Conservation (phyloP, 2,329 filamentous ascomycete species). For the Aspergillus ustus region DNA sequence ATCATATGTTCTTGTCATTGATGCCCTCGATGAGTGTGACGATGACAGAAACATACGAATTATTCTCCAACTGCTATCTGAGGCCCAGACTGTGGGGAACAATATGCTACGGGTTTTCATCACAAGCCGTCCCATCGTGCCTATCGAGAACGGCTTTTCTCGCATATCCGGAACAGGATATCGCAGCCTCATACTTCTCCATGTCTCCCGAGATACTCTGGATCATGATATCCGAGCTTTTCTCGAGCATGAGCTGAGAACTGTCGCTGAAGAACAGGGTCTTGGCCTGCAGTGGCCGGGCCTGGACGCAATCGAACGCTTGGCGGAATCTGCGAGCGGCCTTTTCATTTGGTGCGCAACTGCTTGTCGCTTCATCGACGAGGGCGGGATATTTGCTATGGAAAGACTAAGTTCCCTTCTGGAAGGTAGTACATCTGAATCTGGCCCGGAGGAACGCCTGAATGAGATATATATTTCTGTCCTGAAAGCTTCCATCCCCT, state of each 20-base stretch:
- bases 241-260: background rate
- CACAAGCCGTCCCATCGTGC: conserved; percentile 34
- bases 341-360: conserved; percentile 5
- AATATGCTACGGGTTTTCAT: conserved; percentile 29
- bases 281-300: conserved; percentile 16
- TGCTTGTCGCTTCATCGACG: background rate
- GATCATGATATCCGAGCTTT: background rate
- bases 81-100: conserved; percentile 8
- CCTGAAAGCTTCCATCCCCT: conserved; percentile 21
- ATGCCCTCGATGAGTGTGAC: conserved; percentile 36
- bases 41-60: conserved; percentile 22
- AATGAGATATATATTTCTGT: conserved; percentile 26
- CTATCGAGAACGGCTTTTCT: conserved; percentile 28
- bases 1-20: conserved; percentile 26
- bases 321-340: background rate
- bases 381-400: conserved; percentile 18
- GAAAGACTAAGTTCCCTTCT: conserved; percentile 23
- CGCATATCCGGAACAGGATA: conserved; percentile 21
- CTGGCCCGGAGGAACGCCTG: conserved; percentile 20
- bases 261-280: background rate
- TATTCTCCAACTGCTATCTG: conserved; percentile 29
- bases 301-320: background rate
- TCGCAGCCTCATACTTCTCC: background rate
- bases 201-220: background rate
- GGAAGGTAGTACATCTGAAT: conserved; percentile 19